Percentiles rank a stretch among this genome's conserved stretches.
Evolutionary conservation across 2,329 filamentous ascomycete species (phyloP).

Genomic region (Cytospora paraplurivora): DNA sequence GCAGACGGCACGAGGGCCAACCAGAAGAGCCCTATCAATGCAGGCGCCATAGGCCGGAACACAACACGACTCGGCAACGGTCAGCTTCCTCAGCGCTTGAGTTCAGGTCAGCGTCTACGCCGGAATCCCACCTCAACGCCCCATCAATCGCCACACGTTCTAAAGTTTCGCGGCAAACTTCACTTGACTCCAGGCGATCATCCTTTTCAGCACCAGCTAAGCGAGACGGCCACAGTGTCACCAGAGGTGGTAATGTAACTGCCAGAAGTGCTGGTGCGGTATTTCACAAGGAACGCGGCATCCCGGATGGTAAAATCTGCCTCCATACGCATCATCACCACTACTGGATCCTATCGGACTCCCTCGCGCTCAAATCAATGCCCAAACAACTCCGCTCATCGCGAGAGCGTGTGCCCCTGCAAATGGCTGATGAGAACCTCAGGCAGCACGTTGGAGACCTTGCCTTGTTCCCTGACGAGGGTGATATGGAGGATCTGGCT

Average conservation of each 20-base stretch:
- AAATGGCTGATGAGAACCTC: constrained; percentile 8
- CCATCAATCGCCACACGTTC: neutral
- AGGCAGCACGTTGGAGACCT: constrained; percentile 9
- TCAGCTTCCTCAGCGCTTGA: constrained; percentile 9
- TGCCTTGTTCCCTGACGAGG: constrained; percentile 34
- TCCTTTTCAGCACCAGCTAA: constrained; percentile 3
- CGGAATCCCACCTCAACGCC: constrained; percentile 6
- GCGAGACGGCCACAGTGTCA: neutral
- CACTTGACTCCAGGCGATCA: neutral
- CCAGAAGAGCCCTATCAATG: neutral
- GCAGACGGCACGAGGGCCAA: neutral
- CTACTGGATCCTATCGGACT: constrained; percentile 49
- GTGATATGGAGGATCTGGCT: constrained; percentile 36
- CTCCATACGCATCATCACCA: constrained; percentile 64
- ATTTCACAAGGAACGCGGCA: neutral
- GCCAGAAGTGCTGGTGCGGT: neutral
- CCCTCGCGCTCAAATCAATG: constrained; percentile 13
- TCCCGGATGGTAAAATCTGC: constrained; percentile 40
- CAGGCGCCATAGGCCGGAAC: neutral
- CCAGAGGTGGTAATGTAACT: neutral
- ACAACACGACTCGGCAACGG: neutral
- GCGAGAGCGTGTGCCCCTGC: constrained; percentile 15
- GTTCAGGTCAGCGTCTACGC: constrained; percentile 7
- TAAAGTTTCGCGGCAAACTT: neutral
- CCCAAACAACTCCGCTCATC: constrained; percentile 20